These are phyloP conservation scores for Neofusicoccum sp. DNA, from an alignment of 2,329 filamentous ascomycete genomes.

Conservation along the genomic window DNA sequence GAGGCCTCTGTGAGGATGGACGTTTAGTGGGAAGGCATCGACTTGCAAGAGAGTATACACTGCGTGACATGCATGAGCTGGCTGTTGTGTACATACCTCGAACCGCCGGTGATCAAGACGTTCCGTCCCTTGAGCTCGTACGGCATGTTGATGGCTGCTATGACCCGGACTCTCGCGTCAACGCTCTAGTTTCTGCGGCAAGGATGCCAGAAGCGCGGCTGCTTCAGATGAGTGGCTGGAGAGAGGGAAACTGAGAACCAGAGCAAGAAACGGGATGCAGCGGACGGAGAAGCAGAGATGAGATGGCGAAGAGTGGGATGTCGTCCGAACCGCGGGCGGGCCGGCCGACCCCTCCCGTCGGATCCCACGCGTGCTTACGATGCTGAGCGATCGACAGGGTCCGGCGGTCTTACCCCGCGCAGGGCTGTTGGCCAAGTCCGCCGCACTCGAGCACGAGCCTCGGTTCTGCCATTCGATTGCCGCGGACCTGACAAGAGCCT, in stretches of 20 bases:
- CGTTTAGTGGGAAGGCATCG: not conserved
- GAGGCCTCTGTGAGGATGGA: constrained; percentile 58
- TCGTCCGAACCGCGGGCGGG: constrained; percentile 9
- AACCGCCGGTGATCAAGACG: constrained; percentile 66
- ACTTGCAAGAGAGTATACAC: not conserved
- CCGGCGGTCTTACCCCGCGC: constrained; percentile 16
- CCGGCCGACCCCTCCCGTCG: constrained; percentile 1
- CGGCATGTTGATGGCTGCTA: constrained; percentile 50
- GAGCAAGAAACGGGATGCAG: not conserved
- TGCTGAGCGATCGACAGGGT: constrained; percentile 15
- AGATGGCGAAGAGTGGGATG: constrained; percentile 11
- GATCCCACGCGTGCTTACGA: not conserved
- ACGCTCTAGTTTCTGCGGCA: too few relatives aligned
- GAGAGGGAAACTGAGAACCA: not conserved
- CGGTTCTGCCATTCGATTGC: not conserved
- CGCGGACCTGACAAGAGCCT: too few relatives aligned
- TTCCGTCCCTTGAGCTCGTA: constrained; percentile 65
- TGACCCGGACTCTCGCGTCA: too few relatives aligned
- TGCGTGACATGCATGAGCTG: not conserved
- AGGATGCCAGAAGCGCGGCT: too few relatives aligned
- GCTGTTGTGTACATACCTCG: constrained; percentile 51
- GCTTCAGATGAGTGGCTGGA: not conserved
- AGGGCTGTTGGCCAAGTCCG: not conserved
- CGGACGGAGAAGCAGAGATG: not conserved
- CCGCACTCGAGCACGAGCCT: not conserved